Percentiles rank a stretch among this genome's conserved stretches.
Evolutionary conservation across 1,284 basidiomycete species (phyloP).

Genomic region (Chondrostereum purpureum): DNA sequence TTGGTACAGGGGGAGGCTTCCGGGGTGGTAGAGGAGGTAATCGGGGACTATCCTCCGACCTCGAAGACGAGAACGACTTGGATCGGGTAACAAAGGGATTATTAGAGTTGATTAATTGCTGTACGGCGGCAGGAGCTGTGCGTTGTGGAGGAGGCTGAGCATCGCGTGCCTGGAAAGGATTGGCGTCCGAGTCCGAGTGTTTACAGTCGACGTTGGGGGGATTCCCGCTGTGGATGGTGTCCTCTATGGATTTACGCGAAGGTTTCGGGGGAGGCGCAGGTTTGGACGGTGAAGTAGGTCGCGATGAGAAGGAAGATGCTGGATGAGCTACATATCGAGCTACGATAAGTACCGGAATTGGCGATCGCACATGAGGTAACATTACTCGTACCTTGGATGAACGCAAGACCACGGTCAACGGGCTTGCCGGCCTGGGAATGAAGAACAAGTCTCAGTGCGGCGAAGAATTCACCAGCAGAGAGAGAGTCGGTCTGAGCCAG

Average conservation of each 20-base stretch:
- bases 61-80: conserved; percentile 2
- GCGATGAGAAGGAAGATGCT: conserved; percentile 5
- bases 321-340: conserved; percentile 9
- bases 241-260: conserved; percentile 1
- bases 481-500: conserved; percentile 45
- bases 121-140: too few species aligned
- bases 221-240: not conserved
- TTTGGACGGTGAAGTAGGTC: conserved; percentile 11
- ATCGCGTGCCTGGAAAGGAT: not conserved
- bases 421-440: conserved; percentile 57
- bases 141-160: not conserved
- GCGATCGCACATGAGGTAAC: conserved; percentile 1
- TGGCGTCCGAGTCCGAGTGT: too few species aligned
- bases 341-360: conserved; percentile 1
- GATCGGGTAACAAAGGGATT: conserved; percentile 9
- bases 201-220: not conserved
- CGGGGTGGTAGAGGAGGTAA: conserved; percentile 14
- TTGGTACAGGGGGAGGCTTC: conserved; percentile 5
- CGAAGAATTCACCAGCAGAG: conserved; percentile 69
- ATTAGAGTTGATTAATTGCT: not conserved
- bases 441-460: conserved; percentile 54
- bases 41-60: conserved; percentile 11
- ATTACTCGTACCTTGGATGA: conserved; percentile 52
- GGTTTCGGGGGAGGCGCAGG: not conserved
- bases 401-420: conserved; percentile 55